A percentile compares a stretch with the other conserved stretches of the same genome.
Conservation (phyloP, 306 rosid species). For the Macrotyloma uniflorum region DNA sequence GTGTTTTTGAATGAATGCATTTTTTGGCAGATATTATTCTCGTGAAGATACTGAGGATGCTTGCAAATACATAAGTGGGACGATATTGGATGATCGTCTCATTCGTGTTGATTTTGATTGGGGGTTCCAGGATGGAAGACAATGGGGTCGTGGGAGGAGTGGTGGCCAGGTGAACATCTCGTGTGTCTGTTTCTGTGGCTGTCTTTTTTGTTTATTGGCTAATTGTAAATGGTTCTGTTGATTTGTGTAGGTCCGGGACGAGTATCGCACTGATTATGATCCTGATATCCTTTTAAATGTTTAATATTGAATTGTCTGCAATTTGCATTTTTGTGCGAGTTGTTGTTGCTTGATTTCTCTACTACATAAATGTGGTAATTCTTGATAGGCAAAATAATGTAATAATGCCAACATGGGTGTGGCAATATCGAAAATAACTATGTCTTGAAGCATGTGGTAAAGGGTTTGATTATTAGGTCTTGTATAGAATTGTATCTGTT, state of each 20-base stretch:
- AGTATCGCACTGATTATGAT: slow-evolving; percentile 97
- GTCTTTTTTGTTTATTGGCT: slow-evolving; percentile 21
- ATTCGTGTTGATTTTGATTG: slow-evolving; percentile 99
- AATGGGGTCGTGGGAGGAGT: slow-evolving; percentile 99
- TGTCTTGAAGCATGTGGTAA: neutral
- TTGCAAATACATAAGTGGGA: slow-evolving; percentile 91
- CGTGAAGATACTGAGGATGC: slow-evolving; percentile 97
- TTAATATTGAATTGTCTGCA: slow-evolving; percentile 5
- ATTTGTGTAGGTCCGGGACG: slow-evolving; percentile 87
- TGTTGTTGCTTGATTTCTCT: neutral
- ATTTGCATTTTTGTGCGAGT: neutral
- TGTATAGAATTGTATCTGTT: no score
- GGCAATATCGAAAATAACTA: neutral
- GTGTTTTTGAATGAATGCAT: neutral
- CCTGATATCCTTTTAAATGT: slow-evolving; percentile 89
- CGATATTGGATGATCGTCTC: slow-evolving; percentile 97
- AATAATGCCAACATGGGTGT: no score
- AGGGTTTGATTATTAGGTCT: neutral
- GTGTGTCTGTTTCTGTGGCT: slow-evolving; percentile 2
- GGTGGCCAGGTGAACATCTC: slow-evolving; percentile 82
- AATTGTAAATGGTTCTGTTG: slow-evolving; percentile 20
- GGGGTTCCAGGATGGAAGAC: slow-evolving; percentile 99
- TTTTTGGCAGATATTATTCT: slow-evolving; percentile 72
- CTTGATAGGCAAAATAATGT: neutral
- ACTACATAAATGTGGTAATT: neutral